Percentiles rank a stretch among this genome's conserved stretches.
Conservation (phyloP, 1,139 yeast genomes). For the Torulaspora globosa region DNA sequence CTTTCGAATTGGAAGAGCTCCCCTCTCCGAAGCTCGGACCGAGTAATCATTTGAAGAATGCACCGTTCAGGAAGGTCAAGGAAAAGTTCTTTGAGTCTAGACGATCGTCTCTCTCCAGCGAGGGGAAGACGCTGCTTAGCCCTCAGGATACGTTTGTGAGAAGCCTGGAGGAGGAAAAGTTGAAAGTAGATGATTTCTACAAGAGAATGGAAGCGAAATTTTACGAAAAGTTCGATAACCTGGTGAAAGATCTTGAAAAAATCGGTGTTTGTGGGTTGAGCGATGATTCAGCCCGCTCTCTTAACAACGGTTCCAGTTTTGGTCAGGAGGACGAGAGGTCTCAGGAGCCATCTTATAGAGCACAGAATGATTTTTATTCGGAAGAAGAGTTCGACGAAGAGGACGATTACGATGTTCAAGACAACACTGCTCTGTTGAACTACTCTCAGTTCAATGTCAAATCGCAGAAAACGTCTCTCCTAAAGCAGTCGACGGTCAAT, state of each 20-base stretch:
- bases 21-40: slow-evolving; percentile 12
- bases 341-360: slow-evolving; percentile 10
- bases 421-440: slow-evolving; percentile 38
- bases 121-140: slow-evolving; percentile 27
- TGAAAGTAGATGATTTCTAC: slow-evolving; percentile 59
- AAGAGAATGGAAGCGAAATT: slow-evolving; percentile 48
- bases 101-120: slow-evolving; percentile 31
- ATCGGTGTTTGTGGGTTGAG: slow-evolving; percentile 21
- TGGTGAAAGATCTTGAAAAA: slow-evolving; percentile 45
- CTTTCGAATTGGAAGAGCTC: slow-evolving; percentile 30
- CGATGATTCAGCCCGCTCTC: slow-evolving; percentile 6
- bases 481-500: slow-evolving; percentile 54
- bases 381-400: slow-evolving; percentile 36
- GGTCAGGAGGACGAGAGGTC: slow-evolving; percentile 7
- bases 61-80: slow-evolving; percentile 15
- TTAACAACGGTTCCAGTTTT: slow-evolving; percentile 1
- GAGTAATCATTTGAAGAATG: slow-evolving; percentile 7
- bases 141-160: slow-evolving; percentile 44
- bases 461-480: slow-evolving; percentile 45
- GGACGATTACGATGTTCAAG: slow-evolving; percentile 33
- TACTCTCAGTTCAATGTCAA: slow-evolving; percentile 39
- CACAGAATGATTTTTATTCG: slow-evolving; percentile 21
- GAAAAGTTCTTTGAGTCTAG: slow-evolving; percentile 23
- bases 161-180: slow-evolving; percentile 54
- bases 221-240: slow-evolving; percentile 47